Evolutionary conservation across 2,329 filamentous ascomycete species (phyloP), one percentile per base, ranked within the genome.

Genomic region (Cephalotrichum gorgonifer): DNA sequence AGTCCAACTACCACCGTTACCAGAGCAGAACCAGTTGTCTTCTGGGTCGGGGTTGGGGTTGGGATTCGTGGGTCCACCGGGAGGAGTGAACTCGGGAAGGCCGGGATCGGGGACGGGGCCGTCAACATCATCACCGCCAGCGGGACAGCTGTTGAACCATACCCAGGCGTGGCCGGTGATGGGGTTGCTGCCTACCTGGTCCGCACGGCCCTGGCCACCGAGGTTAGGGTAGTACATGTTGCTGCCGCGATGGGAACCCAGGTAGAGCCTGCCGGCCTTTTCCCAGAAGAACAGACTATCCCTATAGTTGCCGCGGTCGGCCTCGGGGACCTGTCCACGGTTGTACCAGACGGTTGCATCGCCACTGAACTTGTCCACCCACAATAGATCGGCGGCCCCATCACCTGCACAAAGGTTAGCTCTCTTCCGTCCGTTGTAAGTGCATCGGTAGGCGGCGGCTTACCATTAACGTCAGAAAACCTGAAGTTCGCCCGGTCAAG

Each of bases 381-480:
- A 62, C n/a, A 67, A 47, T 15, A 66, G 49, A 51, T 69, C 67
- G n/a, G 57, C 61, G 6, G 43, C 52, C 8, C 63, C 63, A n/a
- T 47, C 44, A n/a, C 44, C 44, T 45, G n/a, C 6, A 42, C n/a
- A n/a, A n/a, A n/a, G n/a, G n/a, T n/a, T n/a, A n/a, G n/a, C n/a
- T n/a, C n/a, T n/a, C n/a, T n/a, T n/a, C n/a, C n/a, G n/a, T n/a
- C n/a, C n/a, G n/a, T n/a, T n/a, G n/a, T n/a, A n/a, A n/a, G n/a
- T n/a, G n/a, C n/a, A n/a, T n/a, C n/a, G n/a, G n/a, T n/a, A n/a
- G n/a, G n/a, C n/a, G n/a, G n/a, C n/a, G n/a, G 17, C 42, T 66
- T 61, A n/a, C 65, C 64, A 47, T 69, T 62, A 15, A 68, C 60
- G 51, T 70, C 68, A 4, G 61, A 62, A 35, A 56, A 70, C 8